Evolutionary conservation across 306 rosid species (phyloP).

Genomic region (Senna tora): DNA sequence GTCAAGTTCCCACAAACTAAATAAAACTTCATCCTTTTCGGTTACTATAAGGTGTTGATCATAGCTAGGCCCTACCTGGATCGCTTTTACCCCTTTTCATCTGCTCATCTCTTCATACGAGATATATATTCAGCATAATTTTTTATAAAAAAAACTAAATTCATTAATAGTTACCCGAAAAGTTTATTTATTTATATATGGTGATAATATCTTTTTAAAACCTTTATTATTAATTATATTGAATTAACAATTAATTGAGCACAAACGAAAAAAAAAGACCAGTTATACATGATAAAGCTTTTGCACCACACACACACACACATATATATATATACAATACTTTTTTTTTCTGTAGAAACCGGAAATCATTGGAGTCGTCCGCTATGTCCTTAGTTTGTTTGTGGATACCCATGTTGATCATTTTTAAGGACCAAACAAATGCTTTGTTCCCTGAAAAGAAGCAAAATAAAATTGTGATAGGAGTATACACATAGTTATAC

Average conservation of each 20-base stretch:
- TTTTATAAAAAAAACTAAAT: too few relatives aligned
- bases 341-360: background rate
- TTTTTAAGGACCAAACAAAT: constrained; percentile 2
- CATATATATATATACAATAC: too few relatives aligned
- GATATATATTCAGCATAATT: too few relatives aligned
- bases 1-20: background rate
- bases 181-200: too few relatives aligned
- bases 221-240: too few relatives aligned
- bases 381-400: background rate
- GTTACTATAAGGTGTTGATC: background rate
- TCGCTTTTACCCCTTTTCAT: background rate
- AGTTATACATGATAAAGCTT: background rate
- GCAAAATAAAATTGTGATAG: background rate
- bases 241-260: too few relatives aligned
- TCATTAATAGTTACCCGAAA: too few relatives aligned
- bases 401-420: background rate
- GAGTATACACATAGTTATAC: background rate
- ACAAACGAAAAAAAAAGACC: too few relatives aligned
- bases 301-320: too few relatives aligned
- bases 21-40: background rate
- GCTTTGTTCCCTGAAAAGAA: constrained; percentile 19
- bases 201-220: too few relatives aligned
- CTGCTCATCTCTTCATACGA: too few relatives aligned
- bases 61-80: background rate
- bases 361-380: constrained; percentile 4